Evolutionary conservation across 2,329 filamentous ascomycete species (phyloP).

Genomic region (Neurospora crassa): DNA sequence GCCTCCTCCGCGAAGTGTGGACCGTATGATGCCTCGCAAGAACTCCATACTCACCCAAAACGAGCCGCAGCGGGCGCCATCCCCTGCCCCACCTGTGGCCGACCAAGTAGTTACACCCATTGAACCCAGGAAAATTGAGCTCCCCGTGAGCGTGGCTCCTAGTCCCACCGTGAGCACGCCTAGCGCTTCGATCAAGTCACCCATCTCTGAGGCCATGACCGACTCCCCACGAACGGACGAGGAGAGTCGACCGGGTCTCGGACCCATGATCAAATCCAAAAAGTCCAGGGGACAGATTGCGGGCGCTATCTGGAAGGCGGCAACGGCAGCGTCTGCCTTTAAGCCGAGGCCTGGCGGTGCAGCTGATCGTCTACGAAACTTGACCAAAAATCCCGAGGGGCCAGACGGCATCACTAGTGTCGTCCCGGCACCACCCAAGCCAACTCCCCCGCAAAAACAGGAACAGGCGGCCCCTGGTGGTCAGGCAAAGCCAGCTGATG

Average conservation of each 20-base stretch:
- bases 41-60: conserved; percentile 24
- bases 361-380: conserved; percentile 62
- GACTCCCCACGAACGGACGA: conserved; percentile 26
- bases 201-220: conserved; percentile 17
- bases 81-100: conserved; percentile 2
- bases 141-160: conserved; percentile 2
- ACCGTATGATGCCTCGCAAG: conserved; percentile 38
- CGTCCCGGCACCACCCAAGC: conserved; percentile 63
- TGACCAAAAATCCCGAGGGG: conserved; percentile 49
- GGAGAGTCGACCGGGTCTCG: conserved; percentile 61
- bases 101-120: conserved; percentile 10
- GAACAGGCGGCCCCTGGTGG: conserved; percentile 26
- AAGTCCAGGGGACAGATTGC: conserved; percentile 64
- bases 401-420: conserved; percentile 87
- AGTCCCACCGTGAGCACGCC: conserved; percentile 21
- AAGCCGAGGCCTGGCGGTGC: conserved; percentile 83
- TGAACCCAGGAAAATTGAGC: conserved; percentile 8
- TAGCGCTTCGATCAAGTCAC: conserved; percentile 8
- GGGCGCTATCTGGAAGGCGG: conserved; percentile 70
- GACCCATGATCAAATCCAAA: conserved; percentile 83
- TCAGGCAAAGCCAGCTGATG: conserved; percentile 22
- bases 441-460: conserved; percentile 28
- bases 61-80: conserved; percentile 9
- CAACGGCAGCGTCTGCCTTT: conserved; percentile 61
- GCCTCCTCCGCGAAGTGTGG: conserved; percentile 39